These are phyloP conservation scores for Ascocoryne sarcoides DNA, from an alignment of 2,329 filamentous ascomycete species.

Conservation along the genomic window DNA sequence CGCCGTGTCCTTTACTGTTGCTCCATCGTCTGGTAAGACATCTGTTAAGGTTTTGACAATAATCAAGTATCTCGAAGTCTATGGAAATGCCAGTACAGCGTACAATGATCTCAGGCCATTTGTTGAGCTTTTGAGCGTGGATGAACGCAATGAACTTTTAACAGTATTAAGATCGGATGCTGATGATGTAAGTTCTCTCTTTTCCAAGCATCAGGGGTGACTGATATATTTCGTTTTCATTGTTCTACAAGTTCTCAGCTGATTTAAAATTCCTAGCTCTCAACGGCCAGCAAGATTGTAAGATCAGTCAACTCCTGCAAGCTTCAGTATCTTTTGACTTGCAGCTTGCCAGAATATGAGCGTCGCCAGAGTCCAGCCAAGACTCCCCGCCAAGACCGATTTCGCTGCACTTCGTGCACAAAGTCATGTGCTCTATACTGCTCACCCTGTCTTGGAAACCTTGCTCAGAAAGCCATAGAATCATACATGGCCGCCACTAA, in stretches of 20 bases:
- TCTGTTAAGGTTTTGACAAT: conserved; percentile 11
- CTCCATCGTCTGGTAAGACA: background rate
- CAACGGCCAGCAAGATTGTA: conserved; percentile 17
- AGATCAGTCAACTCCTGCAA: conserved; percentile 23
- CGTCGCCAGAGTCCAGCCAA: conserved; percentile 6
- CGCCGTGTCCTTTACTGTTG: background rate
- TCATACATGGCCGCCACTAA: conserved; percentile 20
- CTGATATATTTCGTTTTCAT: too few relatives aligned
- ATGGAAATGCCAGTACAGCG: conserved; percentile 24
- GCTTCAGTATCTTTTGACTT: conserved; percentile 21
- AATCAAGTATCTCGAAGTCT: conserved; percentile 22
- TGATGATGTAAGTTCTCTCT: too few relatives aligned
- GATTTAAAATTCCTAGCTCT: conserved; percentile 12
- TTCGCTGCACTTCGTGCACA: conserved; percentile 17
- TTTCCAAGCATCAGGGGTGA: too few relatives aligned
- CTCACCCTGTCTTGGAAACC: conserved; percentile 13
- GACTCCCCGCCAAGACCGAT: background rate
- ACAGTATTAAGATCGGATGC: conserved; percentile 4
- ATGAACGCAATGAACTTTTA: conserved; percentile 16
- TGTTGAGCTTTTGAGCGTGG: conserved; percentile 14
- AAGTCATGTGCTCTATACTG: conserved; percentile 15
- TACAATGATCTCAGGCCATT: conserved; percentile 26
- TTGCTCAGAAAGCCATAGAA: conserved; percentile 13
- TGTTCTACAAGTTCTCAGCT: too few relatives aligned
- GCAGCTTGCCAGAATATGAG: conserved; percentile 20